A percentile compares a stretch with the other conserved stretches of the same genome.
phyloP scores from a whole-genome alignment of 2,329 filamentous ascomycete genomes.

The Ilyonectria destructans region DNA sequence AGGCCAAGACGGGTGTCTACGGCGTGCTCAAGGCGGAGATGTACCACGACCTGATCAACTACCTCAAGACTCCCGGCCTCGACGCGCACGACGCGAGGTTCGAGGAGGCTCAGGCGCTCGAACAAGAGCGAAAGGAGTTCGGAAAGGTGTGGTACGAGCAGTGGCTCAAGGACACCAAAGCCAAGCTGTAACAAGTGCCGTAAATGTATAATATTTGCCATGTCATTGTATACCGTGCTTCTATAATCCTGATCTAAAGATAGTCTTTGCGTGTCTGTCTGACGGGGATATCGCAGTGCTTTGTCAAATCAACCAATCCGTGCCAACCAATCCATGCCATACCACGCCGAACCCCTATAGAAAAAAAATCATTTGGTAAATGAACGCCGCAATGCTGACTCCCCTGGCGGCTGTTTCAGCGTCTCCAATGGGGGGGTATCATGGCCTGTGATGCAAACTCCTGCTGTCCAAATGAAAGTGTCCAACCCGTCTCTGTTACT shows the following conservation, averaged over 20 bases:
- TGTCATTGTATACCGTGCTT: slow-evolving; percentile 12
- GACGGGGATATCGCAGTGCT: slow-evolving; percentile 23
- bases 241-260: slow-evolving; percentile 31
- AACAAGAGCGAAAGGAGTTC: slow-evolving; percentile 61
- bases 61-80: slow-evolving; percentile 69
- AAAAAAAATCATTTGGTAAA: slow-evolving; percentile 15
- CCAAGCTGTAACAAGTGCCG: slow-evolving; percentile 54
- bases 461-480: slow-evolving; percentile 41
- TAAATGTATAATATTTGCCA: slow-evolving; percentile 13
- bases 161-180: slow-evolving; percentile 61
- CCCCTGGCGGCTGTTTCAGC: slow-evolving; percentile 17
- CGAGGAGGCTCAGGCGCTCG: slow-evolving; percentile 58
- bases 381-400: slow-evolving; percentile 32
- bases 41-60: slow-evolving; percentile 76
- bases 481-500: slow-evolving; percentile 40
- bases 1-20: slow-evolving; percentile 78
- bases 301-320: slow-evolving; percentile 13
- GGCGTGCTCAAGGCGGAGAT: slow-evolving; percentile 83
- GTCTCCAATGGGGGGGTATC: slow-evolving; percentile 47
- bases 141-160: slow-evolving; percentile 65
- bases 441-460: slow-evolving; percentile 49
- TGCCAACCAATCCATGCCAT: slow-evolving; percentile 8
- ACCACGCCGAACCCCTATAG: slow-evolving; percentile 7
- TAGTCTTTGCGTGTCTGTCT: slow-evolving; percentile 14
- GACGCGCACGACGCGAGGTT: slow-evolving; percentile 67